Evolutionary conservation across 352 stramenopile species (phyloP), one percentile per base, ranked within the genome.

Genomic region (Pythium sukuiense): DNA sequence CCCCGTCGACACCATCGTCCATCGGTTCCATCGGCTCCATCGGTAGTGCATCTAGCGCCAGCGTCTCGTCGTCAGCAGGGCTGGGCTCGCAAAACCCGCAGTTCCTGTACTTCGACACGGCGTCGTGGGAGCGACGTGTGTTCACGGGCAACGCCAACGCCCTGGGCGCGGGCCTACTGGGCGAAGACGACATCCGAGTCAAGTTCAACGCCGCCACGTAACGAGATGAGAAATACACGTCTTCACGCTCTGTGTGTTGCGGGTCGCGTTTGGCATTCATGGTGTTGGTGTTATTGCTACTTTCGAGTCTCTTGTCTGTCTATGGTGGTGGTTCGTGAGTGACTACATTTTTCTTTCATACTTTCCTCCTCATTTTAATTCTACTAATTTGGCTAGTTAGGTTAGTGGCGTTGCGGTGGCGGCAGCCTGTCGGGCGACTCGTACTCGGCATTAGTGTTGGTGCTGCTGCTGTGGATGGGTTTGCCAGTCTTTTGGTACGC

Each of bases 41-140:
- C 71, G 83, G 81, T 63, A 90, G 81, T 69, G 76, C 70, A 18
- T 71, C 76, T 46, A 71, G 76, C 41, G 53, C 64, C 26, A 61
- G 55, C 37, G 65, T 73, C 64, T 29, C 65, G 20, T 70, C 65
- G 37, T 59, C 76, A 27, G 71, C 63, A 41, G 53, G 59, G 57
- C 68, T 70, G 76, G 69, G 72, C 52, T 52, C 75, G 7, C 63
- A 85, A 56, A 76, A 71, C 11, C 79, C 80, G 59, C 92, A 98
- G 79, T 98, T 96, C 76, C 83, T 98, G 56, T 98, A 96, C 74
- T 98, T 98, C 77, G 93, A 98, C 73, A 97, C 96, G 73, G 86
- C 91, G 49, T 89, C 90, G 60, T 98, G 95, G 95, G 95, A 98
- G 79, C 87, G 93, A 81, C 89, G 93, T 60, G 79, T 97, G 30